Conservation (phyloP, 495 filamentous ascomycete species). For the Penicillium manginii region DNA sequence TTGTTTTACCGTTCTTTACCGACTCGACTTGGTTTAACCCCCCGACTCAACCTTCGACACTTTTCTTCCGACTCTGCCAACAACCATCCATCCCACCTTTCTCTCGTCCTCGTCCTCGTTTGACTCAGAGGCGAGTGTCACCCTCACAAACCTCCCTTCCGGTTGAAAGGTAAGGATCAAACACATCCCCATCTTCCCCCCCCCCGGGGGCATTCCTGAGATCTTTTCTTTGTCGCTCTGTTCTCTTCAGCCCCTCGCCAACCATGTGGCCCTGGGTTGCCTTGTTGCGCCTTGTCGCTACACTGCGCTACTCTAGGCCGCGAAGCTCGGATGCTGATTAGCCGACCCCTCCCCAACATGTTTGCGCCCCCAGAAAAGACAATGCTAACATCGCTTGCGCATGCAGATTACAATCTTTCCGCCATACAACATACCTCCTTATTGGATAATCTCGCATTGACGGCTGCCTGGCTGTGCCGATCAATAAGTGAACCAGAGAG, state of each 20-base stretch:
- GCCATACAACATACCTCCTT: constrained; percentile 8
- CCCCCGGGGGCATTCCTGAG: constrained; percentile 3
- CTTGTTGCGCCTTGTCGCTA: constrained; percentile 15
- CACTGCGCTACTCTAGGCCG: neutral
- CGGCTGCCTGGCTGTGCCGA: constrained; percentile 14
- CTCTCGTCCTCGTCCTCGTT: neutral
- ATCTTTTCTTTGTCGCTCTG: neutral
- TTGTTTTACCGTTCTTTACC: neutral
- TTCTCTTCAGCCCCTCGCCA: neutral
- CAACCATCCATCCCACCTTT: constrained; percentile 18
- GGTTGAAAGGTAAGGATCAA: constrained; percentile 17
- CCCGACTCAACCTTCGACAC: constrained; percentile 18
- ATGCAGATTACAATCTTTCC: constrained; percentile 12
- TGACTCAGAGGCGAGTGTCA: neutral
- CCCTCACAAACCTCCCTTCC: neutral
- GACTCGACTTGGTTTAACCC: constrained; percentile 4
- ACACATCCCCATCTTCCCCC: neutral
- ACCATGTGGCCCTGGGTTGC: constrained; percentile 15
- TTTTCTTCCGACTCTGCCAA: constrained; percentile 22
- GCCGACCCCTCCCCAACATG: constrained; percentile 5
- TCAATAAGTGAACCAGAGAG: constrained; percentile 21
- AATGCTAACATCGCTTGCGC: constrained; percentile 15
- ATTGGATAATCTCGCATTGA: constrained; percentile 13
- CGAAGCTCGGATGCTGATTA: neutral
- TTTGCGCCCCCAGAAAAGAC: constrained; percentile 1